phyloP scores from a whole-genome alignment of 768 basidiomycete species.

The Lactifluus hygrophoroides region DNA sequence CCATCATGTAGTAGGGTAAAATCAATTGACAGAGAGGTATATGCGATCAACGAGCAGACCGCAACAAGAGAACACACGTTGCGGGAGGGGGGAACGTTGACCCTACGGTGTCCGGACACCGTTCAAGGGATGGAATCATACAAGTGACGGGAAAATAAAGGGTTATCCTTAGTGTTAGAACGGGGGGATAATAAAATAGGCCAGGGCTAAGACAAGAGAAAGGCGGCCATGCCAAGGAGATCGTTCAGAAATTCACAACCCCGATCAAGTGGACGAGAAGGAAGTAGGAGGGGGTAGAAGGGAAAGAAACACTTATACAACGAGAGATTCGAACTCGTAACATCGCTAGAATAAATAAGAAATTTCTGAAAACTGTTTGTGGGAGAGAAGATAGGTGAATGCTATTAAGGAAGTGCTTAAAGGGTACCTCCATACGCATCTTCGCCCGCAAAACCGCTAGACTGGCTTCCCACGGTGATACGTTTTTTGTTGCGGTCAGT shows the following conservation, averaged over 20 bases:
- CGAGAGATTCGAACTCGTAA: background rate
- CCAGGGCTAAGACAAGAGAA: background rate
- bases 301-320: constrained; percentile 7
- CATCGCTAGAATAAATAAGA: background rate
- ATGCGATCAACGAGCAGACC: constrained; percentile 1
- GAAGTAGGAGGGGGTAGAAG: background rate
- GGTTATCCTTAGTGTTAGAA: background rate
- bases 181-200: background rate
- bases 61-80: background rate
- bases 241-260: background rate
- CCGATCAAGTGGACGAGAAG: background rate
- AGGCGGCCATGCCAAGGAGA: background rate
- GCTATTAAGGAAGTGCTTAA: background rate
- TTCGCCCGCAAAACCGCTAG: constrained; percentile 21
- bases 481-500: constrained; percentile 18
- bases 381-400: background rate
- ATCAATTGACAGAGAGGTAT: constrained; percentile 10
- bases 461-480: constrained; percentile 25
- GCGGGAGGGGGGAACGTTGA: background rate
- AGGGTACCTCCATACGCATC: constrained; percentile 26
- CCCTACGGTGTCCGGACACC: constrained; percentile 10
- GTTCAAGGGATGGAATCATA: background rate
- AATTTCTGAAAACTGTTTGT: background rate
- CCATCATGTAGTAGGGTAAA: constrained; percentile 3
- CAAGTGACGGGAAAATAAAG: constrained; percentile 1